Conservation (phyloP, 139 green algal genomes). For the Chlamydomonas applanata region DNA sequence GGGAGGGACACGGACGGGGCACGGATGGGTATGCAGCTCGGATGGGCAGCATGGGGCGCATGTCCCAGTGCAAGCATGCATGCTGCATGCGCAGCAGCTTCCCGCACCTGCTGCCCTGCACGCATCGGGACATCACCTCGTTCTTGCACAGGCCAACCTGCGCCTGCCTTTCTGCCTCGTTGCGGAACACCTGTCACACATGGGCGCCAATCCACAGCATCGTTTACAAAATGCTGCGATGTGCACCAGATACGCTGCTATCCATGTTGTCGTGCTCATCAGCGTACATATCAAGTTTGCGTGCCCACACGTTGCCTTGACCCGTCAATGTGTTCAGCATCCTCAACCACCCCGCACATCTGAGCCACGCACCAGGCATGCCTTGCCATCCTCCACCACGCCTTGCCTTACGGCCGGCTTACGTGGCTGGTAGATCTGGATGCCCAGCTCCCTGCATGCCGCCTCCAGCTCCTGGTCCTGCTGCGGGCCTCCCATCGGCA, state of each 20-base stretch:
- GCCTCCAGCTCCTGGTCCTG: not conserved
- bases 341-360: too few species aligned
- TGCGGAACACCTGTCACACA: constrained; percentile 13
- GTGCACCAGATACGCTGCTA: too few species aligned
- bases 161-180: not conserved
- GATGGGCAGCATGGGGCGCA: too few species aligned
- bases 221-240: too few species aligned
- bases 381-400: not conserved
- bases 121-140: constrained; percentile 3
- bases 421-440: constrained; percentile 7
- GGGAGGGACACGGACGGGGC: not conserved
- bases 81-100: not conserved
- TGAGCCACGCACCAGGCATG: constrained; percentile 1
- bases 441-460: constrained; percentile 6
- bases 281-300: too few species aligned
- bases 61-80: too few species aligned
- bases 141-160: not conserved
- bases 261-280: too few species aligned
- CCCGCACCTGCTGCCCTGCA: not conserved
- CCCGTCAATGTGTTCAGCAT: too few species aligned
- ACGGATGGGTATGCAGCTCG: too few species aligned
- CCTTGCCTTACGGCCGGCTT: not conserved
- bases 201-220: not conserved
- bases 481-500: not conserved
- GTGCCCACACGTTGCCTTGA: too few species aligned